A percentile compares a stretch with the other conserved stretches of the same genome.
Conservation (phyloP, 176 grass and related monocot genomes). For the Typha latifolia region DNA sequence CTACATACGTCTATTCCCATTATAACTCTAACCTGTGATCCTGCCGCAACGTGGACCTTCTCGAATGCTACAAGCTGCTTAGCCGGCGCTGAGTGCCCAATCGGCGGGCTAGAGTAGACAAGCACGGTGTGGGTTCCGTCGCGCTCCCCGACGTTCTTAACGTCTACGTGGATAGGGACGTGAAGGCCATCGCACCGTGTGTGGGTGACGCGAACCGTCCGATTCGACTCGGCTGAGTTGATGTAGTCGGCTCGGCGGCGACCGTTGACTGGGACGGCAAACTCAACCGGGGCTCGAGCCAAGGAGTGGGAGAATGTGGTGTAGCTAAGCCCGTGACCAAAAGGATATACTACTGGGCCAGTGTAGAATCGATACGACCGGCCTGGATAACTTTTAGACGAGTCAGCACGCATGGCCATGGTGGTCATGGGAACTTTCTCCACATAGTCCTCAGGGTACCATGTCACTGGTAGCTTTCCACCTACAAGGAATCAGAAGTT, state of each 20-base stretch:
- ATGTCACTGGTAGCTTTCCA: conserved; percentile 81
- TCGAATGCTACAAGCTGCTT: conserved; percentile 69
- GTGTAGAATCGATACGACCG: conserved; percentile 79
- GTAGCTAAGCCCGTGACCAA: conserved; percentile 75
- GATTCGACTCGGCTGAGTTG: conserved; percentile 4
- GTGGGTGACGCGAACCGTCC: conserved; percentile 45
- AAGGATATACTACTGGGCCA: conserved; percentile 57
- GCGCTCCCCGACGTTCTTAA: conserved; percentile 44
- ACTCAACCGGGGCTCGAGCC: conserved; percentile 29
- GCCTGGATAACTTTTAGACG: conserved; percentile 42
- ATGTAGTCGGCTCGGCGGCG: conserved; percentile 3
- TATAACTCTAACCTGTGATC: conserved; percentile 33
- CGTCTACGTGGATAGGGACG: conserved; percentile 53
- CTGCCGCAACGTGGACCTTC: conserved; percentile 52
- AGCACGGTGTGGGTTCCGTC: conserved; percentile 66
- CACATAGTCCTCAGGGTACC: conserved; percentile 70
- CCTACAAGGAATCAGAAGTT: conserved; percentile 20
- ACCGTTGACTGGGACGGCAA: conserved; percentile 47
- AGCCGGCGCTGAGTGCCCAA: conserved; percentile 13
- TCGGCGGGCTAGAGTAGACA: conserved; percentile 37
- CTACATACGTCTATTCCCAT: conserved; percentile 54
- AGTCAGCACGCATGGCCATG: conserved; percentile 72
- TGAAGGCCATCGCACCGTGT: conserved; percentile 37
- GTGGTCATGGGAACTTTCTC: conserved; percentile 61
- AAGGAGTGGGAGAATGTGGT: conserved; percentile 53